Base-by-base conservation (phyloP, 2,329 filamentous ascomycete species). In the Apiospora koreana region DNA sequence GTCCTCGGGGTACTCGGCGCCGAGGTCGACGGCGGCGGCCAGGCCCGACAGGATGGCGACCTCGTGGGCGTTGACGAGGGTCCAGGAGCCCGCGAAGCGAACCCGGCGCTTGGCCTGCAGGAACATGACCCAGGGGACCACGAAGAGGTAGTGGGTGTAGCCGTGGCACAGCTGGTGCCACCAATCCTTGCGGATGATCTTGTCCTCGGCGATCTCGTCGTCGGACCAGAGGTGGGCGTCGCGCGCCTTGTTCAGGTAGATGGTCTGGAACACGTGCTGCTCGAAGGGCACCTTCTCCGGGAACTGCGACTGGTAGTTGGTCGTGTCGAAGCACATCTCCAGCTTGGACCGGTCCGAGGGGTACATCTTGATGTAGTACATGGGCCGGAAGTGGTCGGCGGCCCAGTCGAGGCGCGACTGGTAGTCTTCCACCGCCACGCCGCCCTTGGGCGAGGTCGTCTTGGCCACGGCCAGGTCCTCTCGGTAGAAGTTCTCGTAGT, bases 31-130 rank as follows among this genome's bases (percentile, higher is more conserved):
- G 0, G 91, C 91, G 1, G 91, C 91, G 3, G 89, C 89, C 67
- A 93, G 89, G 1, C 91, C 91, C 45, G 86, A 89, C 73, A 93
- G 89, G 70, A 91, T 87, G 16, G 91, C 91, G 18, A 91, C 86
- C 77, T 93, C 91, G 75, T 93, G 88, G 1, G 88, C 88, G 71
- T 90, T 90, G 71, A 93, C 87, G 70, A 92, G 83, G 0, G 90
- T 92, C 90, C 90, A 92, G 23, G 86, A 83, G 0, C 85, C 88
- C 1, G 89, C 90, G 76, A 87, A 93, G 12, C 87, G 83, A 0
- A 89, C 92, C 72, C 84, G 83, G 45, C 85, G 86, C 70, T 85
- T 85, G 3, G 89, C 89, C 74, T 92, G 89, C 4, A 93, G 84
- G 50, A 90, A 86, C 88, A 88, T 89, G 82, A 92, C 86, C 81